Evolutionary conservation across 192 early-diverging fungal species (phyloP).

Genomic region (Coemansia sp.): DNA sequence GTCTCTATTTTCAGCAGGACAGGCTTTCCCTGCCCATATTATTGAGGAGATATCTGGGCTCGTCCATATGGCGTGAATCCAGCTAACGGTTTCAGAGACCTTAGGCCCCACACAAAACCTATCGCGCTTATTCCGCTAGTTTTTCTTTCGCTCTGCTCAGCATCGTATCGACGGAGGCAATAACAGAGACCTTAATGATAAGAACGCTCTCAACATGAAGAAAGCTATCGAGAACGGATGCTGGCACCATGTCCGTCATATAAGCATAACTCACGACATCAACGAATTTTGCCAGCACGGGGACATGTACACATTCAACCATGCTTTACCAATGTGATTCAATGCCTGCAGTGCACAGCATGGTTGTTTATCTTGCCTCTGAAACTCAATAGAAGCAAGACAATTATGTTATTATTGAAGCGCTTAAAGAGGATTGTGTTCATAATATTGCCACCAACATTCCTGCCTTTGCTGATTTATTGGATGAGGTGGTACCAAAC

Average conservation of each 20-base stretch:
- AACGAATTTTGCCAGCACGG: neutral
- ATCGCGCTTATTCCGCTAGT: too few species aligned
- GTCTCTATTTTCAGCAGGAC: too few species aligned
- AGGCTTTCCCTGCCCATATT: too few species aligned
- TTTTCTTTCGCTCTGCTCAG: too few species aligned
- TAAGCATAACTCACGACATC: neutral
- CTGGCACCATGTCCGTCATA: neutral
- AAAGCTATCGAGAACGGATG: neutral
- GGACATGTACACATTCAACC: neutral
- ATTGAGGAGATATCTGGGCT: too few species aligned
- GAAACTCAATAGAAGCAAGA: neutral
- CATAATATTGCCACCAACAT: neutral
- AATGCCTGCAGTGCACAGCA: neutral
- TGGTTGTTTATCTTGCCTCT: neutral
- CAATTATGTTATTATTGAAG: neutral
- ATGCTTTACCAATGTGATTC: neutral
- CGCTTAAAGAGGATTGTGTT: neutral
- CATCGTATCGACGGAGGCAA: too few species aligned
- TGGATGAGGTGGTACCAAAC: neutral
- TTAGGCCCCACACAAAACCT: too few species aligned
- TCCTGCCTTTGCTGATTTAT: neutral
- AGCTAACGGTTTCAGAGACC: too few species aligned
- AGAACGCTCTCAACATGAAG: neutral
- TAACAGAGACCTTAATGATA: too few species aligned
- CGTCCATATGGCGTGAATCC: too few species aligned